Conservation (phyloP, 148 eudicot species). For the Drosera capensis region DNA sequence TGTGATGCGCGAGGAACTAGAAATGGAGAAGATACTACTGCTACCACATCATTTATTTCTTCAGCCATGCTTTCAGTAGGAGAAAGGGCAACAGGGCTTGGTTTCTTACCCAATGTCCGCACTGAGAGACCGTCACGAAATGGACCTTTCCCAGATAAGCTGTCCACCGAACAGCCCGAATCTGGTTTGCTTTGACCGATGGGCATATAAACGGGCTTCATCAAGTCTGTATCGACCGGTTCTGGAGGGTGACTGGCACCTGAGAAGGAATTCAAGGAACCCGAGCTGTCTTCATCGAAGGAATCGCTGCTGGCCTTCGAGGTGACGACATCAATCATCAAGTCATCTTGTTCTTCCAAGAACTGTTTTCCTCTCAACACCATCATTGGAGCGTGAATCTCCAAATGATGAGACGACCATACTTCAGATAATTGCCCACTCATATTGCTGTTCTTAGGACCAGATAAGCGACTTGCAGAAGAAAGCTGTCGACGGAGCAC, state of each 20-base stretch:
- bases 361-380: conserved; percentile 44
- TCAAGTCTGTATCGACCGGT: conserved; percentile 49
- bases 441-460: conserved; percentile 14
- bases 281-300: conserved; percentile 33
- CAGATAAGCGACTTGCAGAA: conserved; percentile 19
- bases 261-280: conserved; percentile 40
- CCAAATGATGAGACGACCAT: conserved; percentile 14
- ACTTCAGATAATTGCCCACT: conserved; percentile 24
- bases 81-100: conserved; percentile 20
- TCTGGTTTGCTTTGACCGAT: conserved; percentile 45
- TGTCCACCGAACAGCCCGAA: conserved; percentile 38
- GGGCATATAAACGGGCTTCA: conserved; percentile 59
- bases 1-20: conserved; percentile 36
- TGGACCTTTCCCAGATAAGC: conserved; percentile 55
- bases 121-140: conserved; percentile 54
- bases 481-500: conserved; percentile 22
- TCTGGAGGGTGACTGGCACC: conserved; percentile 85
- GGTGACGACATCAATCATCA: conserved; percentile 33
- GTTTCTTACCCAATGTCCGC: conserved; percentile 31
- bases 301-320: conserved; percentile 37
- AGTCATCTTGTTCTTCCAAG: conserved; percentile 36
- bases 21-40: conserved; percentile 26
- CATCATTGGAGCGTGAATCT: conserved; percentile 21
- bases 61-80: conserved; percentile 39
- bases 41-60: conserved; percentile 27